Conservation (phyloP, 2,329 filamentous ascomycete species). For the Penicillium nordicum region DNA sequence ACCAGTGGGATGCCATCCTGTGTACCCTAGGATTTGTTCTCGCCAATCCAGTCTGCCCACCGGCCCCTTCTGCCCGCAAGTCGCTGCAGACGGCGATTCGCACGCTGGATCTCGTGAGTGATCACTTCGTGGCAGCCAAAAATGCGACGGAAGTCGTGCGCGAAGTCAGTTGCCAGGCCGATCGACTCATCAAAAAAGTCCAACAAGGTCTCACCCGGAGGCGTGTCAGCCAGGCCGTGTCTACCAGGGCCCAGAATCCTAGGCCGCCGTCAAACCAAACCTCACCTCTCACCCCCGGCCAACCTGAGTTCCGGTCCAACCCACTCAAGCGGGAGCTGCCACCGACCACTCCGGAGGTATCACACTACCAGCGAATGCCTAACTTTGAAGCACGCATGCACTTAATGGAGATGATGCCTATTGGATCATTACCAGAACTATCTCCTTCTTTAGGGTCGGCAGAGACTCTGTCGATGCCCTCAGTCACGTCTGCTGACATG, state of each 20-base stretch:
- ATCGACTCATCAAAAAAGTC: background rate
- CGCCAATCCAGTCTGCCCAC: constrained; percentile 21
- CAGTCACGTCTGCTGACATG: background rate
- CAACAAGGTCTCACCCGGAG: background rate
- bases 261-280: background rate
- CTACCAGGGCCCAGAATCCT: background rate
- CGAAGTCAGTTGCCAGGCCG: background rate
- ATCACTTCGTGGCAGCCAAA: constrained; percentile 33
- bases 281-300: background rate
- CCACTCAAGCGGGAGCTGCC: background rate
- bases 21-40: background rate
- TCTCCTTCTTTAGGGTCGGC: background rate
- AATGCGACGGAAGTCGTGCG: constrained; percentile 9
- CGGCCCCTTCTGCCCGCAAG: constrained; percentile 29
- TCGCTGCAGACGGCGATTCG: constrained; percentile 35
- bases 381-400: background rate
- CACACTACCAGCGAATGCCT: background rate
- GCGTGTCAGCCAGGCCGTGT: background rate
- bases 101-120: constrained; percentile 39
- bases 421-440: background rate
- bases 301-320: background rate
- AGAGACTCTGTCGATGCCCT: background rate
- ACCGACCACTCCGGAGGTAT: background rate
- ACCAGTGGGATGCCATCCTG: background rate
- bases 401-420: background rate